Evolutionary conservation across 441 rosid species (phyloP).

Genomic region (Flueggea neowawraea): DNA sequence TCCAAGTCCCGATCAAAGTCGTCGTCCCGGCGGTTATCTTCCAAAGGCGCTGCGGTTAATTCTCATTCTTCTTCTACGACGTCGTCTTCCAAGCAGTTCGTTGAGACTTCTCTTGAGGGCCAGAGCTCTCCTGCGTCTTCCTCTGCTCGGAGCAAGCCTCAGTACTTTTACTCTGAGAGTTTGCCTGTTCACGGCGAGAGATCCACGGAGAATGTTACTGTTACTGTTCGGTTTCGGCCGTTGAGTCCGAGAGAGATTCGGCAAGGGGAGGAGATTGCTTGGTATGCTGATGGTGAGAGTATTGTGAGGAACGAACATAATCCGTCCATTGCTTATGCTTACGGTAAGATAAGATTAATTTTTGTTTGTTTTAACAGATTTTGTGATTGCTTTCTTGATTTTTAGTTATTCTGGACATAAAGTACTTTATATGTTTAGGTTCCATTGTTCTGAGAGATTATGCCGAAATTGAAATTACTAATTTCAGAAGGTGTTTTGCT

Average conservation of each 20-base stretch:
- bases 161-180: no score
- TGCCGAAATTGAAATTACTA: no score
- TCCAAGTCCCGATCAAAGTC: constrained; percentile 62
- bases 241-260: constrained; percentile 99
- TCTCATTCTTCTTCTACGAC: constrained; percentile 93
- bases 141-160: constrained; percentile 19
- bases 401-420: no score
- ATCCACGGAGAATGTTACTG: constrained; percentile 93
- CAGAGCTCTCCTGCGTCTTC: constrained; percentile 98
- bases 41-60: constrained; percentile 30
- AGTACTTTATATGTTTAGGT: no score
- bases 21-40: constrained; percentile 36
- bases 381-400: background rate
- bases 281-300: constrained; percentile 99
- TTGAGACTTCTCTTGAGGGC: constrained; percentile 77
- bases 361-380: background rate
- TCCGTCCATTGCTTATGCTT: constrained; percentile 88
- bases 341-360: constrained; percentile 49
- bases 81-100: constrained; percentile 77
- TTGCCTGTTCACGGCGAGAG: constrained; percentile 25
- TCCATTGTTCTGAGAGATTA: no score
- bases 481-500: no score
- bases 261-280: constrained; percentile 97
- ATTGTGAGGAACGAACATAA: constrained; percentile 85
- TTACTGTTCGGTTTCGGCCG: constrained; percentile 98